These are phyloP conservation scores for Tinospora cordifolia DNA, from an alignment of 164 flowering plant genomes.

Conservation along the genomic window DNA sequence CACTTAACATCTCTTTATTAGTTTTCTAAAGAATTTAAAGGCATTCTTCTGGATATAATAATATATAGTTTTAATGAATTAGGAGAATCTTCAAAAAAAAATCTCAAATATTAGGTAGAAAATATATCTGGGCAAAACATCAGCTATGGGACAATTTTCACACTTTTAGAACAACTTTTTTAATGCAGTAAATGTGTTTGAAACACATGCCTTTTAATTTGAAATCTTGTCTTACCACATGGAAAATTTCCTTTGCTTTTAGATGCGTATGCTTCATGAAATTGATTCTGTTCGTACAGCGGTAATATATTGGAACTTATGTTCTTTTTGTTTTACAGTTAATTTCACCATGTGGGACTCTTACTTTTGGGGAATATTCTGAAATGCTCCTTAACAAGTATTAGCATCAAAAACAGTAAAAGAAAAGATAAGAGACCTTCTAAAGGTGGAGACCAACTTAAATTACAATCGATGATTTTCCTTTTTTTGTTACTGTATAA, in stretches of 20 bases:
- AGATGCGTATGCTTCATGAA: neutral
- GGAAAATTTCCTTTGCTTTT: neutral
- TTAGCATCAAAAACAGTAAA: constrained; percentile 39
- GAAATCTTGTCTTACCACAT: neutral
- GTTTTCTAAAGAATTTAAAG: no score
- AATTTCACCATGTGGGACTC: constrained; percentile 36
- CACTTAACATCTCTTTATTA: no score
- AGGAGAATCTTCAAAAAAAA: no score
- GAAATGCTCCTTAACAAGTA: constrained; percentile 85
- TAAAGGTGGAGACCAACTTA: no score
- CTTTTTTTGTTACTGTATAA: no score
- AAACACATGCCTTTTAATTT: neutral
- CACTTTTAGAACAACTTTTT: no score
- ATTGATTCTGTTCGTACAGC: neutral
- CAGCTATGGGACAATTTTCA: no score
- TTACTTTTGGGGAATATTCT: constrained; percentile 77
- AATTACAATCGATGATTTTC: no score
- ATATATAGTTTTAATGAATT: no score
- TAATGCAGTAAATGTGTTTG: no score
- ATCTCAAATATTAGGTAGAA: no score
- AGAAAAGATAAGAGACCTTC: neutral
- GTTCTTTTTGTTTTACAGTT: constrained; percentile 34
- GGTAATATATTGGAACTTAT: neutral
- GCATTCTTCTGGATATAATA: no score
- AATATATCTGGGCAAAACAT: neutral